These are phyloP conservation scores for Claviceps sorghi DNA, from an alignment of 2,329 filamentous ascomycete genomes.

Conservation along the genomic window DNA sequence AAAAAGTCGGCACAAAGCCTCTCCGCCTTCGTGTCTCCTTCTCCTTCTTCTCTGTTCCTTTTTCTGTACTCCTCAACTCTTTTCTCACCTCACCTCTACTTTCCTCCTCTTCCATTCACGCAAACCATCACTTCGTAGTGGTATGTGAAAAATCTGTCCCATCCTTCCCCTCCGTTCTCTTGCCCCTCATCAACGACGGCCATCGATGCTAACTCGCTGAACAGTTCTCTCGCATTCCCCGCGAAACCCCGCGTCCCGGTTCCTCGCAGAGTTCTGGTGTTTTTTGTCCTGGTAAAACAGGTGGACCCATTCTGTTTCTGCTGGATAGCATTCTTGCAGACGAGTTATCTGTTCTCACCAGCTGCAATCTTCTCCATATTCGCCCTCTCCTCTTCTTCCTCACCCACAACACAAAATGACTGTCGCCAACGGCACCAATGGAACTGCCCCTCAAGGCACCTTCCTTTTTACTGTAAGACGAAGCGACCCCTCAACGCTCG, in stretches of 20 bases:
- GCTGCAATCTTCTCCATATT: neutral
- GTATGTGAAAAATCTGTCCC: neutral
- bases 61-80: neutral
- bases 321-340: neutral
- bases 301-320: neutral
- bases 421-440: constrained; percentile 33
- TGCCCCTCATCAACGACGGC: neutral
- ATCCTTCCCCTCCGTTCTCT: neutral
- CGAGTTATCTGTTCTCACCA: neutral
- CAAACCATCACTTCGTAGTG: neutral
- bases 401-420: constrained; percentile 31
- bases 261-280: neutral
- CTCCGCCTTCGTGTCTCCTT: constrained; percentile 6
- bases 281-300: too few species aligned
- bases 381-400: constrained; percentile 2
- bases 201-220: neutral
- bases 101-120: neutral
- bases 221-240: neutral
- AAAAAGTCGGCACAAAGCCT: constrained; percentile 6
- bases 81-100: neutral
- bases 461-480: constrained; percentile 66
- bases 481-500: neutral
- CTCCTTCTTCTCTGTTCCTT: constrained; percentile 3
- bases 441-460: constrained; percentile 39
- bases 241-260: neutral